Conservation (phyloP, 192 early-diverging fungal genomes). For the Kickxella alabastrina region DNA sequence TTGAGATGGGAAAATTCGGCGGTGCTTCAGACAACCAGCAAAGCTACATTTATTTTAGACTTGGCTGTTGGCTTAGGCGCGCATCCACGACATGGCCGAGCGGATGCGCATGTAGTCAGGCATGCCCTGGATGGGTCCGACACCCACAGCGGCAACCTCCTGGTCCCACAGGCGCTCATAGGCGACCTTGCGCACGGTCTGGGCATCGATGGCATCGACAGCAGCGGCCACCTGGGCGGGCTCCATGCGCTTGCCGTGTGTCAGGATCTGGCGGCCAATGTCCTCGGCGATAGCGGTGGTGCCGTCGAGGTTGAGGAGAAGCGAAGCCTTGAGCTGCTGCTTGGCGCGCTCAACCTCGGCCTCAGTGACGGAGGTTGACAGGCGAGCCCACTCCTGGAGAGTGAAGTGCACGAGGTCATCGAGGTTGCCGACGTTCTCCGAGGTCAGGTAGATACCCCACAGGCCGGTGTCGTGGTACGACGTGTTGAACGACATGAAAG, state of each 20-base stretch:
- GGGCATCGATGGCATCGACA: slow-evolving; percentile 80
- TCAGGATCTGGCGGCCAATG: slow-evolving; percentile 95
- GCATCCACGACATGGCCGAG: slow-evolving; percentile 78
- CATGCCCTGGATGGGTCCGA: slow-evolving; percentile 86
- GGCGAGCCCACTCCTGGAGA: slow-evolving; percentile 89
- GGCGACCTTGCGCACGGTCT: slow-evolving; percentile 83
- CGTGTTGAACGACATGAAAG: slow-evolving; percentile 99
- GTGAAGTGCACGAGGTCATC: slow-evolving; percentile 87
- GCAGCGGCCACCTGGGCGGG: slow-evolving; percentile 84
- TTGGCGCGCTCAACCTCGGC: slow-evolving; percentile 95
- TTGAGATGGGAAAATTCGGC: too few species aligned
- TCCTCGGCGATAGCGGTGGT: slow-evolving; percentile 95
- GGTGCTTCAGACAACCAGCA: too few species aligned
- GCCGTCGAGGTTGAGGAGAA: slow-evolving; percentile 88
- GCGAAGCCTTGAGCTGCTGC: slow-evolving; percentile 95
- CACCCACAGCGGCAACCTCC: slow-evolving; percentile 77
- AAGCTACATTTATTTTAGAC: too few species aligned
- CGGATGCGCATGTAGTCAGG: slow-evolving; percentile 87
- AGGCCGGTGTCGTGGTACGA: slow-evolving; percentile 97
- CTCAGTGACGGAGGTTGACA: slow-evolving; percentile 78
- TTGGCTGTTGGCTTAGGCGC: slow-evolving; percentile 63
- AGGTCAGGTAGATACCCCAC: slow-evolving; percentile 92
- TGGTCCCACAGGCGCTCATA: slow-evolving; percentile 85
- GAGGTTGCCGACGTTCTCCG: slow-evolving; percentile 74
- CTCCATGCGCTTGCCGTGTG: slow-evolving; percentile 84